phyloP scores from a whole-genome alignment of 495 filamentous ascomycete species.

The Daldinia loculata region DNA sequence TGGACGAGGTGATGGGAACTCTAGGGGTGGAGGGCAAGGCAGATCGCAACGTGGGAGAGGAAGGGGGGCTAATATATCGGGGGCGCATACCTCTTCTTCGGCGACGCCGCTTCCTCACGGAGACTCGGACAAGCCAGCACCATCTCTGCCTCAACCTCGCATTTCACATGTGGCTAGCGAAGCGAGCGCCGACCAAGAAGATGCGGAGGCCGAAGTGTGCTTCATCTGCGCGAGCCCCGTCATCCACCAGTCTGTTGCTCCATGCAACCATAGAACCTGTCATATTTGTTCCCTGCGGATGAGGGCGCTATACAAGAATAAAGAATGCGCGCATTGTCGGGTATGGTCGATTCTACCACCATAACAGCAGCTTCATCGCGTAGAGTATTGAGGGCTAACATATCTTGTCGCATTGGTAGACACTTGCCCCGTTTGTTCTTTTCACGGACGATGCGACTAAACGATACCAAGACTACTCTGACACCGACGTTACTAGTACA shows the following conservation, averaged over 20 bases:
- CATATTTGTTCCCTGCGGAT: constrained; percentile 92
- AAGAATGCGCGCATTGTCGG: constrained; percentile 92
- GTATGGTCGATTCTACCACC: constrained; percentile 60
- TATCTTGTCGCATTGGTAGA: constrained; percentile 55
- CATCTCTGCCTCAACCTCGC: constrained; percentile 10
- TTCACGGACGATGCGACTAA: constrained; percentile 87
- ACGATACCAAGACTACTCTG: constrained; percentile 81
- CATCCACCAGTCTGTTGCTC: constrained; percentile 82
- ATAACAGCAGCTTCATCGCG: not conserved
- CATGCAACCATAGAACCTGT: constrained; percentile 94
- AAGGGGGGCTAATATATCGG: constrained; percentile 31
- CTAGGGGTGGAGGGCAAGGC: constrained; percentile 26
- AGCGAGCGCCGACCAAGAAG: constrained; percentile 49
- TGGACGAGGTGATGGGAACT: constrained; percentile 26
- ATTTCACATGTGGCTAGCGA: constrained; percentile 11
- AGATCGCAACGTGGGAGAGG: constrained; percentile 44
- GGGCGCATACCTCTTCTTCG: constrained; percentile 3
- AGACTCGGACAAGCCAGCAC: constrained; percentile 4
- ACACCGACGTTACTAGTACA: constrained; percentile 72
- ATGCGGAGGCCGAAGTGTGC: constrained; percentile 81
- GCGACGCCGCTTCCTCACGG: not conserved
- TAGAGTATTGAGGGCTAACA: constrained; percentile 35
- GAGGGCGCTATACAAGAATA: constrained; percentile 93
- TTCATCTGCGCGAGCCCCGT: constrained; percentile 95
- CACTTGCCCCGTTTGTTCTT: constrained; percentile 81